Evolutionary conservation across 2,329 filamentous ascomycete genomes (phyloP).

Genomic region (Colletotrichum karsti): DNA sequence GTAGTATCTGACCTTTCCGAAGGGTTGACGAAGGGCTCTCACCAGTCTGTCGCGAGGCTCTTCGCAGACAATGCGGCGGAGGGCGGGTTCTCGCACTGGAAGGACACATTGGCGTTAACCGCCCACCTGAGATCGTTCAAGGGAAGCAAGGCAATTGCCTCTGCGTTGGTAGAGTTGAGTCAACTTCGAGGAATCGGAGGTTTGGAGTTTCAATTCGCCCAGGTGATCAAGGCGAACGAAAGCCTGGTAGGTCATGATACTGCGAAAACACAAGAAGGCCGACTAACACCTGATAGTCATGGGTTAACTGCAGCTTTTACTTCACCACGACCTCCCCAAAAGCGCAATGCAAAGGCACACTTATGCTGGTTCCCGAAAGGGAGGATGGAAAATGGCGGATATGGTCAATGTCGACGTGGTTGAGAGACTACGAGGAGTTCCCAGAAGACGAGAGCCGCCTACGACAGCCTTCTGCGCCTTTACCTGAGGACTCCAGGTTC

Average conservation of each 20-base stretch:
- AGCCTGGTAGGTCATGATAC: conserved; percentile 3
- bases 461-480: conserved; percentile 23
- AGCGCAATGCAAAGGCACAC: conserved; percentile 39
- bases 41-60: background rate
- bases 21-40: background rate
- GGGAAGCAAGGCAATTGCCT: background rate
- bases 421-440: conserved; percentile 33
- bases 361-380: conserved; percentile 38
- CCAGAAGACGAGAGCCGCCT: conserved; percentile 39
- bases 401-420: conserved; percentile 41
- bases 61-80: background rate
- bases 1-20: background rate
- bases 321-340: conserved; percentile 42
- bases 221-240: conserved; percentile 11
- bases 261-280: background rate
- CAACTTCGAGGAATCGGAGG: background rate
- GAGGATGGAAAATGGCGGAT: conserved; percentile 39
- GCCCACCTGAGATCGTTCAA: conserved; percentile 26
- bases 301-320: conserved; percentile 31
- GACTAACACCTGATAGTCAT: background rate
- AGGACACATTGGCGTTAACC: conserved; percentile 25
- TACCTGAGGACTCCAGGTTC: conserved; percentile 28
- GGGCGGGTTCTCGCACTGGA: conserved; percentile 3
- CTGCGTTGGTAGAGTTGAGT: background rate
- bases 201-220: background rate